Evolutionary conservation across 2,329 filamentous ascomycete species (phyloP), one percentile per base, ranked within the genome.

Genomic region (Neoscytalidium dimidiatum): DNA sequence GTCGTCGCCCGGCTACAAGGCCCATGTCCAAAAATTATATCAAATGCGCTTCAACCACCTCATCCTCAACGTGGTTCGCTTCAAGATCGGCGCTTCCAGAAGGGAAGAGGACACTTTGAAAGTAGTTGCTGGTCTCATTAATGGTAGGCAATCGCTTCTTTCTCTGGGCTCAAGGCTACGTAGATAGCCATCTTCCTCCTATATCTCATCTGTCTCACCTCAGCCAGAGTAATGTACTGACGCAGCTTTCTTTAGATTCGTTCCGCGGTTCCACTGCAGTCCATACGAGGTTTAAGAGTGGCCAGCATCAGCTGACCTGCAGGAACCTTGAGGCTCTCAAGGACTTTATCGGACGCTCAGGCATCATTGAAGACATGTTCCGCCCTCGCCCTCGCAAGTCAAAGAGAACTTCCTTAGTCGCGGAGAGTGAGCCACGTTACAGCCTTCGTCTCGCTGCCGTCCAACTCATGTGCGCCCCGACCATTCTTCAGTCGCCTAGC

Each of bases 121-220:
- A 21, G 69, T 82, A 28, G 64, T 85, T 5, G 72, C 68, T 33
- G 77, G 78, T 33, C 68, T 85, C 41, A 80, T 84, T 64, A 68
- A 78, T 8, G 81, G 82, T 83, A 69, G 67, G 79, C 72, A 31
- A 28, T 57, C 13, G 31, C 51, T 29, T 35, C 28, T 58, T 52
- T 13, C 11, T 48, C 9, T 57, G 31, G 31, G 31, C 5, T 33
- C 6, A 35, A 35, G n/a, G n/a, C n/a, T n/a, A n/a, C 33, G 33
- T 3, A 35, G 8, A 9, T 14, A 9, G 14, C 33, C 8, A 14
- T 14, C 8, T 41, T 14, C 38, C 6, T 1, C 23, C 13, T 67
- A 26, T 44, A 8, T 21, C 68, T 72, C 29, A 69, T 71, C 17
- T 61, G 69, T 23, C 48, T 43, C 13, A 19, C 33, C 17, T 14